Percentiles rank a stretch among this genome's conserved stretches.
Evolutionary conservation across 2,329 filamentous ascomycete species (phyloP).

Genomic region (Alternaria triticimaculans): DNA sequence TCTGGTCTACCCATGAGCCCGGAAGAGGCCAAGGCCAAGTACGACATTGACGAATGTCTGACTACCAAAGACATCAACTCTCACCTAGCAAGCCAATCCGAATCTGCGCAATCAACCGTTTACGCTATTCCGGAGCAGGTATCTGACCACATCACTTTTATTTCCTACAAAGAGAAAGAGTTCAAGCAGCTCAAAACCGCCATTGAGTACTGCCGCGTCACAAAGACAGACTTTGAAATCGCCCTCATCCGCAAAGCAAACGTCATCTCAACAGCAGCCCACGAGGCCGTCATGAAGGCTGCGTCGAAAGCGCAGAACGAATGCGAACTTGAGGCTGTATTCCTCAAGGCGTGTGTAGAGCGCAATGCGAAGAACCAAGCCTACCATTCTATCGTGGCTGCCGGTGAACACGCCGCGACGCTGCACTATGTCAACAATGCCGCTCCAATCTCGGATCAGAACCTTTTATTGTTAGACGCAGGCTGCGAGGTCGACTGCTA

Average conservation of each 20-base stretch:
- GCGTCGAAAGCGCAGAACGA: conserved; percentile 75
- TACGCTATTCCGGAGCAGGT: conserved; percentile 83
- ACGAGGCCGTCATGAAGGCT: conserved; percentile 70
- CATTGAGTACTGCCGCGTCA: conserved; percentile 79
- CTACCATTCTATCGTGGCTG: conserved; percentile 85
- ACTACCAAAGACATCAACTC: conserved; percentile 77
- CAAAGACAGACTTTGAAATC: conserved; percentile 88
- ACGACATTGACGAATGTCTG: conserved; percentile 71
- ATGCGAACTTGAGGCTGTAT: conserved; percentile 80
- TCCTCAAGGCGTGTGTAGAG: conserved; percentile 77
- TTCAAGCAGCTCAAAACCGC: conserved; percentile 62
- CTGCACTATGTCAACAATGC: conserved; percentile 78
- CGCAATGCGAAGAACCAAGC: conserved; percentile 81
- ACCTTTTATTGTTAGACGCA: conserved; percentile 83
- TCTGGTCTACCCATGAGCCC: conserved; percentile 81
- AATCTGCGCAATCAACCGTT: conserved; percentile 59
- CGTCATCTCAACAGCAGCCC: conserved; percentile 77
- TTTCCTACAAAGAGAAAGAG: conserved; percentile 72
- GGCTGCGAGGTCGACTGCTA: conserved; percentile 65
- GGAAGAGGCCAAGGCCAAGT: conserved; percentile 76
- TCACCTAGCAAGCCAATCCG: conserved; percentile 65
- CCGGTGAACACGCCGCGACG: conserved; percentile 79
- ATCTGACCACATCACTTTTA: conserved; percentile 73
- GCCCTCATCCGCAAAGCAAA: conserved; percentile 82
- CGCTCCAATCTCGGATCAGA: conserved; percentile 61